Base-by-base conservation (phyloP, 306 rosid genomes). In the Trifolium fragiferum region DNA sequence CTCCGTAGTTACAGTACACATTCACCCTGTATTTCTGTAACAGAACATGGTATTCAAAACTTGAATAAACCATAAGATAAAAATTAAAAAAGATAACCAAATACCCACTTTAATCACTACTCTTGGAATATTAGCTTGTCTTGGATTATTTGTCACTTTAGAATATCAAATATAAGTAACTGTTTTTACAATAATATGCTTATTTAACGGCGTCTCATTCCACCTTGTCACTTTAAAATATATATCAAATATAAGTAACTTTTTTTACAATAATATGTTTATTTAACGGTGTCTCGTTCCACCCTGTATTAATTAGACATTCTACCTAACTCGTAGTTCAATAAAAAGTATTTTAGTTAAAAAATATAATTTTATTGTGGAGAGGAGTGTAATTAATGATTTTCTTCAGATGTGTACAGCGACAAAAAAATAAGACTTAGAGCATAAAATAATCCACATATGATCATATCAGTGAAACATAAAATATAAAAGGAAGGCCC, bases 391-490 rank as follows among this genome's bases (percentile, higher is more conserved):
- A 53, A 18, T 53, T 53, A 53, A 53, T 19, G 21, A 53, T 53
- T 53, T 53, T 53, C 27, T 53, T 53, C 59, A 53, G 13, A 53
- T 18, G 25, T 2, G 23, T 53, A 8, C 27, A 53, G 20, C 27
- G 25, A 19, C 4, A 1, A 19, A 19, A 18, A 9, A 19, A 8
- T 3, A 18, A 19, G 27, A 53, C 53, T 15, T 4, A 30, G 59
- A 18, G 27, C 23, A 53, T 10, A 20, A 66, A 68, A 50, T 46
- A 33, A 62, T 23, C 47, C 65, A 53, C 8, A 23, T 33, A 63
- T 70, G 19, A 54, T 51, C 72, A 35, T 21, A 67, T 43, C 58
- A 60, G 57, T 49, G 76, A 69, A 49, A 78, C 59, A 18, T 18
- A 8, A 18, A 51, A 30, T 16, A 51, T 18, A 18, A 18, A 51